Base-by-base conservation (phyloP, 2,329 filamentous ascomycete genomes). In the Aspergillus eucalypticola region DNA sequence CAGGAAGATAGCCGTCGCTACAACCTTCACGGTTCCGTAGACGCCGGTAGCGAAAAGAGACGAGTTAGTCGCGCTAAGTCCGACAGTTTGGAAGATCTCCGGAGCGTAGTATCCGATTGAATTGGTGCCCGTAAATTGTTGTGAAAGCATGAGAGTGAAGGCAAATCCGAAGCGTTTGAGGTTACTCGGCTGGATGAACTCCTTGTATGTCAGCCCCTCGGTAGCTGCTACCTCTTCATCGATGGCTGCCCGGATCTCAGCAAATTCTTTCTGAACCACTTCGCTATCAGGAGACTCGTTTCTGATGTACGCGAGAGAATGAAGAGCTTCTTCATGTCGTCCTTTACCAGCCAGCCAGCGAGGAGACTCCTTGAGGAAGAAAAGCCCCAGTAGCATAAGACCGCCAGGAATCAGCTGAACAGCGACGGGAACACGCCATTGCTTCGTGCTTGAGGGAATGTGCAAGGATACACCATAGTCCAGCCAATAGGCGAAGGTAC, bases 271-370 rank as follows among this genome's bases (percentile, higher is more conserved):
- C 46, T 69, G 60, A 10, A 76, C 67, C 8, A 56, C 61, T 19
- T 71, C 70, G 46, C 66, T 70, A 35, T 65, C 61, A 8, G 61
- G 49, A 1, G 67, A 32, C 53, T 74, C 73, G 59, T 72, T 74
- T 4, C 74, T 72, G 56, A 78, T 76, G 58, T 76, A 75, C 8
- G 73, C 69, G 1, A 79, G 67, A 0, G 74, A 73, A 10, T 65
- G 60, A 8, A 73, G 74, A 0, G 82, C 82, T 19, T 81, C 79
- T 4, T 77, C 71, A 17, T 79, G 70, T 2, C 78, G 76, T 57
- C 79, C 79, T 72, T 83, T 80, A 65, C 81, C 79, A n/a, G 82
- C 78, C n/a, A 84, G 75, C 81, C 81, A 84, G 17, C 82, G 78
- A 1, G 83, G 81, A 2, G 78, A 81, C 60, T 84, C 82, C 56